phyloP scores from a whole-genome alignment of 73 alveolate genomes.

The Stentor roeselii region DNA sequence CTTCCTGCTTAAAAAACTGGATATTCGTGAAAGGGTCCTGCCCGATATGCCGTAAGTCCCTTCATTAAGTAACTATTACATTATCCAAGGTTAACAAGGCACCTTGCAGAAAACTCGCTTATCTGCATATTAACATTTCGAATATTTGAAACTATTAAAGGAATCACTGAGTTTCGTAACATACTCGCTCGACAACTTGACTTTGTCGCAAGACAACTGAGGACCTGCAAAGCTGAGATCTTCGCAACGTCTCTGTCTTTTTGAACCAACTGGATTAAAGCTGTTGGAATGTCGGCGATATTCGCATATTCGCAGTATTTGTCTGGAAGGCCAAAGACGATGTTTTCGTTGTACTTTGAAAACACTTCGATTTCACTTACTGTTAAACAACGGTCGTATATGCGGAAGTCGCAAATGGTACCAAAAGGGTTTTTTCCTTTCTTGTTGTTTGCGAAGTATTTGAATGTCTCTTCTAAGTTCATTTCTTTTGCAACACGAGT shows the following conservation, averaged over 20 bases:
- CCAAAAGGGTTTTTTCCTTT: conserved; percentile 16
- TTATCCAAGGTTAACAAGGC: not conserved
- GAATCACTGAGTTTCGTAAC: not conserved
- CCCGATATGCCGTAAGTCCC: conserved; percentile 27
- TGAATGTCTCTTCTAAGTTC: not conserved
- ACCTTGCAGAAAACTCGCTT: not conserved
- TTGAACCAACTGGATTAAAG: not conserved
- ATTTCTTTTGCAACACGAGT: not conserved
- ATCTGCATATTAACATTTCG: not conserved
- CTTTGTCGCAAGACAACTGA: not conserved
- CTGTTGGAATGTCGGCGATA: not conserved
- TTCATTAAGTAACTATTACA: too few relatives aligned
- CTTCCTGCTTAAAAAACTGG: conserved; percentile 1
- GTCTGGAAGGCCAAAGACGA: not conserved
- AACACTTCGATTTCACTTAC: not conserved
- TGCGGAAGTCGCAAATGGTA: not conserved
- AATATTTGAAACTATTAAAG: not conserved
- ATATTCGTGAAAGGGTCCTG: conserved; percentile 5
- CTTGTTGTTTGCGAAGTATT: conserved; percentile 13
- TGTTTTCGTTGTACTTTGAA: not conserved
- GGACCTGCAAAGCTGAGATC: not conserved
- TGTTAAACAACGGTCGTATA: not conserved
- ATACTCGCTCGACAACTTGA: conserved; percentile 9
- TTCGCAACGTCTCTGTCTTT: not conserved
- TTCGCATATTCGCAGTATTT: not conserved